phyloP scores from a whole-genome alignment of 1,284 basidiomycete genomes.

The Tremellales sp. region DNA sequence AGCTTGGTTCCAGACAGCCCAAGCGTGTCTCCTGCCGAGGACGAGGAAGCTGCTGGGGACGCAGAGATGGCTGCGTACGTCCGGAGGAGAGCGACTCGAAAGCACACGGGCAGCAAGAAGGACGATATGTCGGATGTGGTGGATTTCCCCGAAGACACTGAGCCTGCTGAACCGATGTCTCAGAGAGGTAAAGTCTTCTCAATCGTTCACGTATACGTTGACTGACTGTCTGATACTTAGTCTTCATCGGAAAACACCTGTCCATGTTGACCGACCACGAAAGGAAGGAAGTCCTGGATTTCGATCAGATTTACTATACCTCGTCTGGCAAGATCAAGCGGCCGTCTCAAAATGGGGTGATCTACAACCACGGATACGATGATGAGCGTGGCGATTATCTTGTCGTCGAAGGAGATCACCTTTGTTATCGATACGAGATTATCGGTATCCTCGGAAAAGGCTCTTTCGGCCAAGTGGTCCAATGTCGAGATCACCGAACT shows the following conservation, averaged over 20 bases:
- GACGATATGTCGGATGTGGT: conserved; percentile 85
- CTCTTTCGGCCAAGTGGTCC: conserved; percentile 95
- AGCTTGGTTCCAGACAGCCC: conserved; percentile 49
- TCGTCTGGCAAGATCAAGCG: conserved; percentile 29
- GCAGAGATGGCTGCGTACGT: conserved; percentile 98
- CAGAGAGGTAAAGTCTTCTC: conserved; percentile 62
- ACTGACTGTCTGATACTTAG: conserved; percentile 5
- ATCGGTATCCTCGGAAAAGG: conserved; percentile 92
- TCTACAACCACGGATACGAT: conserved; percentile 94
- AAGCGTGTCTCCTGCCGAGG: conserved; percentile 61
- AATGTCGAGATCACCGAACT: conserved; percentile 95
- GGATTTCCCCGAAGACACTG: conserved; percentile 84
- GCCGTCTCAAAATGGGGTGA: conserved; percentile 58
- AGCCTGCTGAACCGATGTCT: conserved; percentile 64
- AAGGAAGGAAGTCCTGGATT: conserved; percentile 86
- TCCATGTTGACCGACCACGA: conserved; percentile 79
- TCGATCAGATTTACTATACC: conserved; percentile 71
- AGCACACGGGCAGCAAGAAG: conserved; percentile 61
- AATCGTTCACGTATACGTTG: neutral
- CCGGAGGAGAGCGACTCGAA: conserved; percentile 80
- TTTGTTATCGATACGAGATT: conserved; percentile 94
- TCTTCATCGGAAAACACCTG: conserved; percentile 41
- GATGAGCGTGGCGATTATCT: conserved; percentile 98
- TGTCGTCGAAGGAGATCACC: conserved; percentile 84
- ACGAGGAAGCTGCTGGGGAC: conserved; percentile 87